phyloP scores from a whole-genome alignment of 2,329 filamentous ascomycete species.

The Beauveria bassiana region DNA sequence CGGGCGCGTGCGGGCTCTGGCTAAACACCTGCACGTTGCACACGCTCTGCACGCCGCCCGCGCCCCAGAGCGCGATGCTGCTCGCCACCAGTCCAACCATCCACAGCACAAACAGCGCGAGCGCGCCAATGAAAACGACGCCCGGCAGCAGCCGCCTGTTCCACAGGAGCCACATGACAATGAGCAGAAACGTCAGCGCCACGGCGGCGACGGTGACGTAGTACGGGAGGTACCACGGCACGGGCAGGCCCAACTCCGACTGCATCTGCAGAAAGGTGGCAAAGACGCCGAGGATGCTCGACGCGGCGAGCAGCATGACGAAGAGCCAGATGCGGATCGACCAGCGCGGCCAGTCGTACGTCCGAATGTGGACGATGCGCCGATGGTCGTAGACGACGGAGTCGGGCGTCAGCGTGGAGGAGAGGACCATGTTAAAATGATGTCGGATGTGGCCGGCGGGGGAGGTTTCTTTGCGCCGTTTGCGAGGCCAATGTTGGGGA shows the following conservation, averaged over 20 bases:
- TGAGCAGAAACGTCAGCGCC: slow-evolving; percentile 57
- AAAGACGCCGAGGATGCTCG: slow-evolving; percentile 54
- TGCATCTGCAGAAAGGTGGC: slow-evolving; percentile 53
- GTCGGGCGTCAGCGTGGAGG: slow-evolving; percentile 29
- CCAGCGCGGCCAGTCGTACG: slow-evolving; percentile 62
- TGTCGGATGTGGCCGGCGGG: not conserved
- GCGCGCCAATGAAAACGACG: slow-evolving; percentile 56
- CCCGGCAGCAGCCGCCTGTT: slow-evolving; percentile 52
- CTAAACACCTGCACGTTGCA: slow-evolving; percentile 53
- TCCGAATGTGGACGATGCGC: slow-evolving; percentile 39
- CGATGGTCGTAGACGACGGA: slow-evolving; percentile 38
- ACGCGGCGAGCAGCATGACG: slow-evolving; percentile 53
- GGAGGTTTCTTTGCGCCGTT: not conserved
- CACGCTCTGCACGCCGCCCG: slow-evolving; percentile 49
- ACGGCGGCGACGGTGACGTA: slow-evolving; percentile 52
- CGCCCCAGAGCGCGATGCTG: slow-evolving; percentile 55
- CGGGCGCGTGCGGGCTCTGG: slow-evolving; percentile 41
- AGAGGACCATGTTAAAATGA: slow-evolving; percentile 18
- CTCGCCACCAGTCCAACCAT: slow-evolving; percentile 56
- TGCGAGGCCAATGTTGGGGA: not conserved
- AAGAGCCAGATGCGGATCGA: slow-evolving; percentile 62
- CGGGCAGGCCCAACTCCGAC: slow-evolving; percentile 41
- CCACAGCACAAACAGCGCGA: slow-evolving; percentile 62
- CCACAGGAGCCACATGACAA: slow-evolving; percentile 56
- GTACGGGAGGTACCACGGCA: slow-evolving; percentile 65